Conservation (phyloP, 495 filamentous ascomycete species). For the Apiosordaria backusii region DNA sequence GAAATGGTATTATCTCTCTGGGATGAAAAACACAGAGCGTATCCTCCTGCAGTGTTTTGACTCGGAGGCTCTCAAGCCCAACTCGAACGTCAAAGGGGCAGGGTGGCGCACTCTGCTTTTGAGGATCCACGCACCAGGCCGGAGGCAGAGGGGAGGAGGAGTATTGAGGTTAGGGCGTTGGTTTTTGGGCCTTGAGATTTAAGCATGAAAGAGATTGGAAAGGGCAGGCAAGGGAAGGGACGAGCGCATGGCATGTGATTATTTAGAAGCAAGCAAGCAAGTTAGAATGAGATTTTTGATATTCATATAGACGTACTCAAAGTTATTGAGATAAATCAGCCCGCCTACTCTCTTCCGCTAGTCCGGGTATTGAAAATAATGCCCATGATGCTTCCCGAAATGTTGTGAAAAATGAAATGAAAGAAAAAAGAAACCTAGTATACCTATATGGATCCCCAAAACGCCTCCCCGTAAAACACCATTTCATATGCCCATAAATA, state of each 20-base stretch:
- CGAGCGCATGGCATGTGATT: neutral
- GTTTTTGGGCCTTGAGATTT: slow-evolving; percentile 63
- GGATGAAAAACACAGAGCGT: slow-evolving; percentile 70
- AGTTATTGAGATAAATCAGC: neutral
- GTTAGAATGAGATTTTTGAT: neutral
- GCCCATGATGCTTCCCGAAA: neutral
- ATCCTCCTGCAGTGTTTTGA: slow-evolving; percentile 83
- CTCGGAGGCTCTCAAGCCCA: slow-evolving; percentile 49
- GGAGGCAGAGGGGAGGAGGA: slow-evolving; percentile 63
- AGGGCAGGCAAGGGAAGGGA: neutral
- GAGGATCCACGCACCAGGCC: slow-evolving; percentile 61
- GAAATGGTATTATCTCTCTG: slow-evolving; percentile 76
- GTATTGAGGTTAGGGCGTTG: slow-evolving; percentile 82
- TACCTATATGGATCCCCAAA: neutral
- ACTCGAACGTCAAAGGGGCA: slow-evolving; percentile 53
- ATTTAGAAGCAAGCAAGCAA: neutral
- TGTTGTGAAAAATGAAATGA: neutral
- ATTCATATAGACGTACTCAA: neutral
- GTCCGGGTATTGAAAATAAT: neutral
- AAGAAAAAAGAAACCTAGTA: neutral
- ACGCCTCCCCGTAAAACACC: neutral
- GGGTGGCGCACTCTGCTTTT: slow-evolving; percentile 82
- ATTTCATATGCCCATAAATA: neutral
- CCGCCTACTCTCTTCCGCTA: neutral
- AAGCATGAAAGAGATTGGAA: neutral